Evolutionary conservation across 192 early-diverging fungal genomes (phyloP), one percentile per base, ranked within the genome.

Genomic region (Mortierella hygrophila): DNA sequence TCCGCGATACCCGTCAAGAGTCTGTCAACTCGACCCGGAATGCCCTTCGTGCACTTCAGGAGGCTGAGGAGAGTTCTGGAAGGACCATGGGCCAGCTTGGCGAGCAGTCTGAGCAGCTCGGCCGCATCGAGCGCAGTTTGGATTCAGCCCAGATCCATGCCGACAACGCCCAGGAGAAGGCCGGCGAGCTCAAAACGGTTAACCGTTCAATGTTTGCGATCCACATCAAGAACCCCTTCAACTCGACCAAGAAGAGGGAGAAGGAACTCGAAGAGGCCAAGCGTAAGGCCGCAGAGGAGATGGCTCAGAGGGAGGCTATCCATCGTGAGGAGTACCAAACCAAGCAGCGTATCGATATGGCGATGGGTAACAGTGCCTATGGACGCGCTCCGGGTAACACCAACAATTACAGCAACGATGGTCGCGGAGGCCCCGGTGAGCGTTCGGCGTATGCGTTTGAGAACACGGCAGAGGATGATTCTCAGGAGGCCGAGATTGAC

Each of bases 171-270:
- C 81, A 88, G 13, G 77, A 79, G 6, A 91, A 92, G 77, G 91
- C 93, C 29, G 78, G 79, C 13, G 91, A 93, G 80, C 88, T 94
- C 70, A 94, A 93, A 77, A 89, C 92, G 5, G 88, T 96, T 23
- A 96, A 94, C 83, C 91, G 92, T 74, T 96, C 95, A 29, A 96
- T 96, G 70, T 95, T 96, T 87, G 91, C 93, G 16, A 88, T 93
- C 18, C 92, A 93, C 42, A 79, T 95, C 57, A 90, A 91, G 72
- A 95, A 94, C 65, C 95, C 95, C 65, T 94, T 96, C 87, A 93
- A 72, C 41, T 92, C 89, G 44, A 91, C 89, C 68, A 91, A 92
- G 88, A 90, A 91, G 63, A 92, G 93, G 70, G 90, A 91, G 46
- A 78, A 72, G 4, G 94, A 94, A 81, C 60, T 94, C 18, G 90